Conservation (phyloP, 208 protist species). For the Herpetomonas samuelpessoai region DNA sequence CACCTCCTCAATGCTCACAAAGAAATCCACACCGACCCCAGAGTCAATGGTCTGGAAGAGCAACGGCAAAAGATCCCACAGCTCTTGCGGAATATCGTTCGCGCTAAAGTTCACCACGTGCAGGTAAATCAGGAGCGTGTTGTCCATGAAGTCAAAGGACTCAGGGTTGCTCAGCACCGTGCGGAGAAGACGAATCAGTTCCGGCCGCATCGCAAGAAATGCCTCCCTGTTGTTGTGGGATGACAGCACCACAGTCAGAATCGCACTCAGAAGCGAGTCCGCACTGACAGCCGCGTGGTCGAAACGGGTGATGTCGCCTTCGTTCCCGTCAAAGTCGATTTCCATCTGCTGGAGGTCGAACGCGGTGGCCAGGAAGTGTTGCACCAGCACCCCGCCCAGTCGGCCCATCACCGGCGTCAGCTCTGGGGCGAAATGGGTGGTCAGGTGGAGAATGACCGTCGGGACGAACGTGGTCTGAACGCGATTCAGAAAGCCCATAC, state of each 20-base stretch:
- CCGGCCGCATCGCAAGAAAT: constrained; percentile 48
- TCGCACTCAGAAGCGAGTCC: constrained; percentile 63
- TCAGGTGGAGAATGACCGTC: constrained; percentile 74
- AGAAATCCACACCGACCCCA: constrained; percentile 86
- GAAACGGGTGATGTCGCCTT: constrained; percentile 30
- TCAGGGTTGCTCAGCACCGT: constrained; percentile 63
- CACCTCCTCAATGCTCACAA: constrained; percentile 74
- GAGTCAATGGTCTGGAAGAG: constrained; percentile 63
- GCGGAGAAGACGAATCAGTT: constrained; percentile 56
- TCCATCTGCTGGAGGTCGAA: constrained; percentile 71
- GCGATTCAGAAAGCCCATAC: constrained; percentile 69
- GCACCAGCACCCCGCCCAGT: constrained; percentile 64
- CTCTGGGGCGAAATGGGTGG: constrained; percentile 82
- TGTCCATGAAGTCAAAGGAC: constrained; percentile 83
- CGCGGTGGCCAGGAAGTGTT: constrained; percentile 74
- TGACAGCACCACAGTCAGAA: constrained; percentile 69
- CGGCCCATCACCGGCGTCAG: constrained; percentile 70
- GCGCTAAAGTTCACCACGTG: constrained; percentile 61
- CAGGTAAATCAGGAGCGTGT: constrained; percentile 67
- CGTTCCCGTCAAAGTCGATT: constrained; percentile 15
- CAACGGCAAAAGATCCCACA: constrained; percentile 66
- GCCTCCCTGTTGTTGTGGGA: constrained; percentile 44
- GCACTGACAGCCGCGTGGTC: constrained; percentile 70
- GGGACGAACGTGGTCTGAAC: constrained; percentile 89
- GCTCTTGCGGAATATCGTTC: constrained; percentile 57